phyloP scores from a whole-genome alignment of 108 stramenopile genomes.

The Fistulifera solaris region DNA sequence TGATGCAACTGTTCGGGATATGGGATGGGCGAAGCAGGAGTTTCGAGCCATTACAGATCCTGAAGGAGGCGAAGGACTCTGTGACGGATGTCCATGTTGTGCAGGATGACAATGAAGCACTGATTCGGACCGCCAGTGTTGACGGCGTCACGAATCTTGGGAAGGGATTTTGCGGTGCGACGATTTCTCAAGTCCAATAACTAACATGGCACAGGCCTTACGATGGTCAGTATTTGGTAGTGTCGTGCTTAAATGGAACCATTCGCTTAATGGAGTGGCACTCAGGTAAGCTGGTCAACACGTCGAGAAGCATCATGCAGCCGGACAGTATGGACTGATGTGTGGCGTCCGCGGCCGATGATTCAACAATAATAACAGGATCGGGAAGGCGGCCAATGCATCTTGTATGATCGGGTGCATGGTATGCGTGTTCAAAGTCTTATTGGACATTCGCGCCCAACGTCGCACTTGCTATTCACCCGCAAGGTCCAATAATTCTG shows the following conservation, averaged over 20 bases:
- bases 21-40: conserved; percentile 58
- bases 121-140: conserved; percentile 59
- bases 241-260: conserved; percentile 66
- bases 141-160: conserved; percentile 70
- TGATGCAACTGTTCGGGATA: conserved; percentile 64
- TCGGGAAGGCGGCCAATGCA: conserved; percentile 62
- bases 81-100: conserved; percentile 49
- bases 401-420: conserved; percentile 48
- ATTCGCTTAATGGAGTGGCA: conserved; percentile 52
- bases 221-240: conserved; percentile 47
- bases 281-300: conserved; percentile 37
- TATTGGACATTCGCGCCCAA: conserved; percentile 22
- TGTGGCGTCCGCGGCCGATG: conserved; percentile 58
- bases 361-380: conserved; percentile 42
- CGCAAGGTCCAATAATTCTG: conserved; percentile 27
- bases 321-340: conserved; percentile 54
- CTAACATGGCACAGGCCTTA: conserved; percentile 42
- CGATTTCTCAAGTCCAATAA: conserved; percentile 46
- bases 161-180: conserved; percentile 39
- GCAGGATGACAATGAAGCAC: conserved; percentile 8
- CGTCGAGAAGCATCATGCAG: conserved; percentile 32
- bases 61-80: conserved; percentile 73
- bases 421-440: conserved; percentile 23
- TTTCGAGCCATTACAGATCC: conserved; percentile 52
- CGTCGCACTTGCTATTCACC: conserved; percentile 53